A percentile compares a stretch with the other conserved stretches of the same genome.
These are phyloP conservation scores for Pisolithus sp. DNA, from an alignment of 768 basidiomycete species.

Conservation along the genomic window DNA sequence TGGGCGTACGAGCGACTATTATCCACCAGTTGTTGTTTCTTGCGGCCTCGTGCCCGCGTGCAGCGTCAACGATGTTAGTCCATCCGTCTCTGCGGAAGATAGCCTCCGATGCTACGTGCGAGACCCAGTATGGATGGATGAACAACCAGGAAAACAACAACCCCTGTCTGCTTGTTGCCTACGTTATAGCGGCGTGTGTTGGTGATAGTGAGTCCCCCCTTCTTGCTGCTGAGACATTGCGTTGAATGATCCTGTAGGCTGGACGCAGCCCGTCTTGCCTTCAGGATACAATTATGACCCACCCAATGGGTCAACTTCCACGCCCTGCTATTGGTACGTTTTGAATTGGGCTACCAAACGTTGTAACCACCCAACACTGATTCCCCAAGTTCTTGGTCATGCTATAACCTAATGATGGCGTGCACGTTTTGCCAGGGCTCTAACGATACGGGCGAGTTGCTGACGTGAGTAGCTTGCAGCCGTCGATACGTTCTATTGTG, in stretches of 20 bases:
- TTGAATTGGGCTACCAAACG: neutral
- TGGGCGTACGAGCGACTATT: too few relatives aligned
- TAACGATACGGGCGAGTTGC: slow-evolving; percentile 10
- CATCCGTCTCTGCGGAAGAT: slow-evolving; percentile 8
- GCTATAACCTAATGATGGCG: slow-evolving; percentile 49
- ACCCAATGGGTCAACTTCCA: slow-evolving; percentile 17
- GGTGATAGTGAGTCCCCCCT: slow-evolving; percentile 18
- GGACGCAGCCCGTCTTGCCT: slow-evolving; percentile 20
- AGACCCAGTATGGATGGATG: slow-evolving; percentile 20
- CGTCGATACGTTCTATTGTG: neutral
- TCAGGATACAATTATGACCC: slow-evolving; percentile 14
- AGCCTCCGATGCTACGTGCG: slow-evolving; percentile 13
- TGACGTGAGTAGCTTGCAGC: slow-evolving; percentile 25
- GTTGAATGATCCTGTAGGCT: slow-evolving; percentile 11
- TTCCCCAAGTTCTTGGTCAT: slow-evolving; percentile 44
- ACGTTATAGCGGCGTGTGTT: slow-evolving; percentile 24
- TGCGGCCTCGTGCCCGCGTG: too few relatives aligned
- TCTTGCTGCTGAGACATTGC: neutral
- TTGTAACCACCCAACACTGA: neutral
- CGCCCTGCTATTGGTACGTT: slow-evolving; percentile 26
- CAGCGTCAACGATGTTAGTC: neutral
- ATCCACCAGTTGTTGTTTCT: neutral
- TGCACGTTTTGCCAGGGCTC: slow-evolving; percentile 45
- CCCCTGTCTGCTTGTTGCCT: slow-evolving; percentile 24
- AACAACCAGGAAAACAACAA: slow-evolving; percentile 7